Conservation (phyloP, 2,329 filamentous ascomycete species). For the Trichoderma oligosporum region DNA sequence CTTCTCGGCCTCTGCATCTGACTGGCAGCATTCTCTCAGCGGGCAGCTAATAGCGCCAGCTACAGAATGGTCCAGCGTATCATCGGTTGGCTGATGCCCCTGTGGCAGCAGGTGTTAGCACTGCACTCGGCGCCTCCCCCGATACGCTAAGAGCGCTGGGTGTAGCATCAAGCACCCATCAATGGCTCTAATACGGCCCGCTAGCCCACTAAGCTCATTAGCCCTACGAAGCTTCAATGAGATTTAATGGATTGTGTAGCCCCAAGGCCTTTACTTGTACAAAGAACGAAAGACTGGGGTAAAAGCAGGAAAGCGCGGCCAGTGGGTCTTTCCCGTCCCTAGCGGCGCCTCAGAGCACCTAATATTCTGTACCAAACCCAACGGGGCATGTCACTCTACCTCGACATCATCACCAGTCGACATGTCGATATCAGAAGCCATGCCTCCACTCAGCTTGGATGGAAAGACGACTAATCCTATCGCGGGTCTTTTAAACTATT, state of each 20-base stretch:
- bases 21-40: background rate
- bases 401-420: slow-evolving; percentile 19
- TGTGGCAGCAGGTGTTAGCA: slow-evolving; percentile 14
- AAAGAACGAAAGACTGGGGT: no score
- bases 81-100: slow-evolving; percentile 7
- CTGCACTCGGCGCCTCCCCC: slow-evolving; percentile 6
- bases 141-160: slow-evolving; percentile 6
- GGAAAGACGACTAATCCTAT: slow-evolving; percentile 1
- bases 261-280: no score
- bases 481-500: background rate
- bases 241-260: no score
- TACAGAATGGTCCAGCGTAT: slow-evolving; percentile 1
- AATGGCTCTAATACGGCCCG: slow-evolving; percentile 1
- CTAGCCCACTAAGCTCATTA: background rate
- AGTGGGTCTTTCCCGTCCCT: slow-evolving; percentile 17
- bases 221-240: slow-evolving; percentile 7
- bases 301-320: background rate
- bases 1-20: background rate
- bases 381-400: slow-evolving; percentile 21
- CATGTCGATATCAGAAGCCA: background rate
- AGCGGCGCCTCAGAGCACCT: slow-evolving; percentile 18
- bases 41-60: slow-evolving; percentile 9
- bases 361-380: slow-evolving; percentile 6
- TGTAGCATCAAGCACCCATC: background rate
- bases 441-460: background rate